A percentile compares a stretch with the other conserved stretches of the same genome.
Conservation (phyloP, 352 stramenopile species). For the Pythium phragmiticola region DNA sequence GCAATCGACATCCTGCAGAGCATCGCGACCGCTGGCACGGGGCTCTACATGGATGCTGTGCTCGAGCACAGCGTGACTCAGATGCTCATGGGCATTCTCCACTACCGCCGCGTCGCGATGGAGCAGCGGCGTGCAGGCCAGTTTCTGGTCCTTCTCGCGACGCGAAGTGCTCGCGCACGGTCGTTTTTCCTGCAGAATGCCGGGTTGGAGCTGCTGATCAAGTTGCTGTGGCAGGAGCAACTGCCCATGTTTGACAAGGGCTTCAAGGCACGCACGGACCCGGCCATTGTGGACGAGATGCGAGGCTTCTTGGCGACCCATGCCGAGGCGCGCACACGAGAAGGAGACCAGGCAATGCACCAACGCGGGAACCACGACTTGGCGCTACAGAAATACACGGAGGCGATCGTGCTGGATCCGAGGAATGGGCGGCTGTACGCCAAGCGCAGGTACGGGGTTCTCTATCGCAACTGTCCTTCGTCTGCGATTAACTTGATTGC, state of each 20-base stretch:
- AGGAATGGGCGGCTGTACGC: slow-evolving; percentile 24
- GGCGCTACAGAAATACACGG: slow-evolving; percentile 25
- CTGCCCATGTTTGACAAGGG: slow-evolving; percentile 20
- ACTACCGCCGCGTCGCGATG: slow-evolving; percentile 18
- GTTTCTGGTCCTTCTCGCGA: slow-evolving; percentile 22
- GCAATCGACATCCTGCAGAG: slow-evolving; percentile 27
- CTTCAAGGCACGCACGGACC: slow-evolving; percentile 14
- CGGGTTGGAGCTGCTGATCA: slow-evolving; percentile 25
- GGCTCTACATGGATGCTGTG: slow-evolving; percentile 24
- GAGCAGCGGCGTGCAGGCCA: slow-evolving; percentile 28
- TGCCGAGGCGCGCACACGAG: slow-evolving; percentile 13
- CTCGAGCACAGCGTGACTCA: slow-evolving; percentile 25
- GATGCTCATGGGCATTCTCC: slow-evolving; percentile 25
- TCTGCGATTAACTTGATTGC: neutral
- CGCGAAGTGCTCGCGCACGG: slow-evolving; percentile 13
- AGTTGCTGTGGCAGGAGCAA: slow-evolving; percentile 23
- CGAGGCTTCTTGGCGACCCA: slow-evolving; percentile 20
- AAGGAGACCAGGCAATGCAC: slow-evolving; percentile 17
- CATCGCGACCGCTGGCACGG: slow-evolving; percentile 16
- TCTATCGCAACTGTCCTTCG: neutral
- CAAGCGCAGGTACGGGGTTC: slow-evolving; percentile 21
- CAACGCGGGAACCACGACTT: slow-evolving; percentile 12
- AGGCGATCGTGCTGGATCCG: slow-evolving; percentile 27
- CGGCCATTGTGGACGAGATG: slow-evolving; percentile 18
- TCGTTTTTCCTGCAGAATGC: slow-evolving; percentile 28